Evolutionary conservation across 1,284 basidiomycete genomes (phyloP).

Genomic region (Tausonia pullulans): DNA sequence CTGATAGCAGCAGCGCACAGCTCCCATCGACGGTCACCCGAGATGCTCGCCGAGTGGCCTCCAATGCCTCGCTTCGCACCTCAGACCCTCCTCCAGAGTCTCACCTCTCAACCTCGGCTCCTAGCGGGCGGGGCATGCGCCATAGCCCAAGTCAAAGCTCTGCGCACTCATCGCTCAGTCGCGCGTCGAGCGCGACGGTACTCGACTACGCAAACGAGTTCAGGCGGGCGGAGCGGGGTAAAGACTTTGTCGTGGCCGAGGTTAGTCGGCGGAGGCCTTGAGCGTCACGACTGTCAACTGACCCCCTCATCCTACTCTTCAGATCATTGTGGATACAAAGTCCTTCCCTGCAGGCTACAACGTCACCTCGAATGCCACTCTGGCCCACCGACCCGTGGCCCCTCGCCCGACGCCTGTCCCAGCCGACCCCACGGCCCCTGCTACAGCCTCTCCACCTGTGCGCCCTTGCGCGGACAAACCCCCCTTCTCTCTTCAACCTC

Average conservation of each 20-base stretch:
- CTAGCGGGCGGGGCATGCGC: constrained; percentile 16
- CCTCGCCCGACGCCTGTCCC: neutral
- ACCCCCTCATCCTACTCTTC: neutral
- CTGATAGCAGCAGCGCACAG: too few relatives aligned
- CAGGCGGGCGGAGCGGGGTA: too few relatives aligned
- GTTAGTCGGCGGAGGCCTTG: too few relatives aligned
- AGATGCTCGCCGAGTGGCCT: constrained; percentile 19
- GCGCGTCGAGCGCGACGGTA: constrained; percentile 20
- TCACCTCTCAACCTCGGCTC: constrained; percentile 15
- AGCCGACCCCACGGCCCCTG: neutral
- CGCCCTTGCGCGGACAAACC: too few relatives aligned
- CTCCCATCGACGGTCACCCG: neutral
- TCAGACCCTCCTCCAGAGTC: neutral
- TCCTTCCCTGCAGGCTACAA: constrained; percentile 59
- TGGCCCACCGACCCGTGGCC: neutral
- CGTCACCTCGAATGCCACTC: constrained; percentile 35
- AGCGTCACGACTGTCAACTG: neutral
- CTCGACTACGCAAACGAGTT: constrained; percentile 27
- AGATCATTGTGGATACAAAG: constrained; percentile 63
- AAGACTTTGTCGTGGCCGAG: too few relatives aligned
- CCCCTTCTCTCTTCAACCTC: constrained; percentile 20
- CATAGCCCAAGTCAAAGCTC: neutral
- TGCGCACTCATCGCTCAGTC: constrained; percentile 16
- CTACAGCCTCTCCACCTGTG: too few relatives aligned
- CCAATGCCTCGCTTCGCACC: constrained; percentile 22